Conservation (phyloP, 371 early-diverging fungal genomes). For the Mucor indicus region DNA sequence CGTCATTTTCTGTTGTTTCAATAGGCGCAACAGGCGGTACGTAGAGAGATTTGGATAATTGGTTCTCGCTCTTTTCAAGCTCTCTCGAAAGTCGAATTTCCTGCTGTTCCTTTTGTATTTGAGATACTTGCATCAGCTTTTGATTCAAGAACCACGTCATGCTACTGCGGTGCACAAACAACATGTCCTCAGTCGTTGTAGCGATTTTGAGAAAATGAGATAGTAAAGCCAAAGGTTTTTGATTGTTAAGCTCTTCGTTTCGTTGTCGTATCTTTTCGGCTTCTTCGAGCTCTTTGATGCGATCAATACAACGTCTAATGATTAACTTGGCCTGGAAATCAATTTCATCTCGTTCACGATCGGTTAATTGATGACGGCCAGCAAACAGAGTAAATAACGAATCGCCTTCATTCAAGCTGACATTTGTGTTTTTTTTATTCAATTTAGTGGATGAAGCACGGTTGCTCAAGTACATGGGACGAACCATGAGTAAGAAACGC, state of each 20-base stretch:
- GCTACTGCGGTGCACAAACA: conserved; percentile 48
- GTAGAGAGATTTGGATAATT: conserved; percentile 18
- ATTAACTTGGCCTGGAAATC: conserved; percentile 58
- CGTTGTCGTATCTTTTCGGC: conserved; percentile 32
- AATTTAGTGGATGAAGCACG: background rate
- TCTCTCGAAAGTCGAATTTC: conserved; percentile 47
- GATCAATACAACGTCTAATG: conserved; percentile 50
- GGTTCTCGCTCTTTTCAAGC: conserved; percentile 53
- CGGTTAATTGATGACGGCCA: conserved; percentile 31
- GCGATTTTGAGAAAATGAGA: conserved; percentile 21
- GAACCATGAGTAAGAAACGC: conserved; percentile 40
- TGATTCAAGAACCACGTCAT: conserved; percentile 56
- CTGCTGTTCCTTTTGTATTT: conserved; percentile 54
- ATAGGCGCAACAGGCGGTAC: background rate
- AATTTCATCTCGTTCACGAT: conserved; percentile 56
- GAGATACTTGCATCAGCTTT: conserved; percentile 46
- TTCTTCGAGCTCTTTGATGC: conserved; percentile 50
- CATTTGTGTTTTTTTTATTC: background rate
- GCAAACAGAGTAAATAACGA: conserved; percentile 40
- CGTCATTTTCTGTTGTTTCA: background rate
- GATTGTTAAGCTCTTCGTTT: conserved; percentile 7
- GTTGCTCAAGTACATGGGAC: conserved; percentile 43
- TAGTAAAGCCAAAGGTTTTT: conserved; percentile 9
- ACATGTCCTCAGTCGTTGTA: conserved; percentile 29
- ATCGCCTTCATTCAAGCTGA: background rate